These are phyloP conservation scores for Umbellularia californica DNA, from an alignment of 164 flowering plant genomes.

Conservation along the genomic window DNA sequence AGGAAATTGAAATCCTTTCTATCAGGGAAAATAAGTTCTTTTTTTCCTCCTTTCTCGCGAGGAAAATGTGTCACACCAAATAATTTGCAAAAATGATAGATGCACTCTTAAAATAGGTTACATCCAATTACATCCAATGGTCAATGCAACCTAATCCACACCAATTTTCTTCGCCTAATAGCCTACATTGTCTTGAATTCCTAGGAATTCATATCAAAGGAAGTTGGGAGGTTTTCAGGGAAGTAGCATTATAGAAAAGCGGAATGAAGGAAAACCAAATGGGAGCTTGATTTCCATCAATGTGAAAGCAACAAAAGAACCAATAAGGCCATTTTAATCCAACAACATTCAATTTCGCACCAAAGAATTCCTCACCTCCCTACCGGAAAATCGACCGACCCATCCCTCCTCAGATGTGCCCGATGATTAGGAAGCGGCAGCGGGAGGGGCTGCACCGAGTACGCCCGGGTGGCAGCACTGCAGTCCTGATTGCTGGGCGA, in stretches of 20 bases:
- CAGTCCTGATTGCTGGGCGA: neutral
- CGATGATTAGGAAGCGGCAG: conserved; percentile 19
- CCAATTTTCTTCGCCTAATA: neutral
- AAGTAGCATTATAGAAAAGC: too few relatives aligned
- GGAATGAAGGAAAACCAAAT: too few relatives aligned
- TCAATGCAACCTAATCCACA: neutral
- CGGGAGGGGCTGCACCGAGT: conserved; percentile 18
- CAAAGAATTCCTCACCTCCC: neutral
- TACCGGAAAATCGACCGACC: neutral
- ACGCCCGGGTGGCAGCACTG: neutral
- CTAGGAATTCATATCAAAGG: too few relatives aligned
- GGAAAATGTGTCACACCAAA: too few relatives aligned
- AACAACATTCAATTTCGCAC: neutral
- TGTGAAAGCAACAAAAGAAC: neutral
- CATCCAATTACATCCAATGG: neutral
- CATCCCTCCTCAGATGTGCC: neutral
- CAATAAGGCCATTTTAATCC: neutral
- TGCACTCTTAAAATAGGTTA: neutral
- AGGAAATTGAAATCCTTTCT: too few relatives aligned
- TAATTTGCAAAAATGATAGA: neutral
- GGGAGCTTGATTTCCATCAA: neutral
- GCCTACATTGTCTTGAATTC: too few relatives aligned
- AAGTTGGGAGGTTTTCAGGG: too few relatives aligned
- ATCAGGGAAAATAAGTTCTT: too few relatives aligned
- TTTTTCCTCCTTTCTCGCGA: too few relatives aligned